Base-by-base conservation (phyloP, 2,329 filamentous ascomycete genomes). In the Xylaria arbuscula region DNA sequence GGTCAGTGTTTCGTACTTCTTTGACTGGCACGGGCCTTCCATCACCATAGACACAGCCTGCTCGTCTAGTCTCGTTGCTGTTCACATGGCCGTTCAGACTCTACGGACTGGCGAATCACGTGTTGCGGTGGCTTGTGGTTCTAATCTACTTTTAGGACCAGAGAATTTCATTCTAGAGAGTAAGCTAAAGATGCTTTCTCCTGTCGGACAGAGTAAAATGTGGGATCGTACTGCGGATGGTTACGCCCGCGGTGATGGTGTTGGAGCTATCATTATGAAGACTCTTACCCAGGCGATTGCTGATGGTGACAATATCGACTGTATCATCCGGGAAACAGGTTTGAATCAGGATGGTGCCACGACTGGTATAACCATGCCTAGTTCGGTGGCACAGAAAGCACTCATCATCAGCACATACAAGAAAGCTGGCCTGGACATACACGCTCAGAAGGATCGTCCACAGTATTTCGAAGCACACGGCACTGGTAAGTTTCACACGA, bases 221-320 rank as follows among this genome's bases (percentile, higher is more conserved):
- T 68, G 65, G 65, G 65, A 68, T 24, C 5, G 11, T 10, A 9
- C 11, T 10, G 66, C 66, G 1, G 22, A 65, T 13, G 6, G 76
- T 80, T 70, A 70, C 55, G 78, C 71, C 19, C 72, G 78, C n/a
- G 78, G 77, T 2, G 78, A 80, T 56, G 78, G 77, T 48, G 69
- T 75, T 28, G 76, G 70, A 9, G 67, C 73, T 7, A 56, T 80
- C 2, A 61, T 80, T 8, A 56, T 80, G 28, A 80, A 80, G 58
- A 72, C 69, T 77, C 78, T 1, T n/a, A 77, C 0, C 13, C 8
- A 10, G 3, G 38, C 38, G 8, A 10, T 42, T 10, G 5, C 3
- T 3, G 38, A 42, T 13, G 38, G 38, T 3, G 10, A 13, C 13
- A 7, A 42, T 6, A 42, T 42, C 38, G 38, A 42, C 8, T 42